A percentile compares a stretch with the other conserved stretches of the same genome.
Conservation (phyloP, 1,139 yeast genomes). For the Yamadazyma blattariae region DNA sequence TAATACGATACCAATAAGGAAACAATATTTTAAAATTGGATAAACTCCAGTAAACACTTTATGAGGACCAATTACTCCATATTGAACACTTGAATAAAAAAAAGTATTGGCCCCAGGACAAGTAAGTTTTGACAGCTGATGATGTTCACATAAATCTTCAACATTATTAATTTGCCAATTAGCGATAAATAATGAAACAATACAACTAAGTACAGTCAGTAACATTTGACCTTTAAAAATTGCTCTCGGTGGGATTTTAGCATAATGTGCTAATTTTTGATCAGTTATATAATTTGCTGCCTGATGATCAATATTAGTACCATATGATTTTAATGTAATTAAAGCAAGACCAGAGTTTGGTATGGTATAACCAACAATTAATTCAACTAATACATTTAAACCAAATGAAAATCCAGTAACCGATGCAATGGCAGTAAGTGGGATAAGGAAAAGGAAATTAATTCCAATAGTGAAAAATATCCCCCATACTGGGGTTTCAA, state of each 20-base stretch:
- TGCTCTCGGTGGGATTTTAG: slow-evolving; percentile 58
- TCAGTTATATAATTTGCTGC: slow-evolving; percentile 56
- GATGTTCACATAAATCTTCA: slow-evolving; percentile 42
- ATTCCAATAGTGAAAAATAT: slow-evolving; percentile 54
- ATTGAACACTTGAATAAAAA: slow-evolving; percentile 52
- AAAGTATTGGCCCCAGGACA: slow-evolving; percentile 51
- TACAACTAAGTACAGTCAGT: slow-evolving; percentile 34
- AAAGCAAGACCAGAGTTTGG: slow-evolving; percentile 64
- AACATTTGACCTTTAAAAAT: slow-evolving; percentile 59
- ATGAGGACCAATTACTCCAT: slow-evolving; percentile 64
- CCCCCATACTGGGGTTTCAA: slow-evolving; percentile 55
- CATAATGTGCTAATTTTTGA: slow-evolving; percentile 61
- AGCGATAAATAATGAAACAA: slow-evolving; percentile 49
- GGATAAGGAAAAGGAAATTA: slow-evolving; percentile 54
- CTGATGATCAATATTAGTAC: slow-evolving; percentile 58
- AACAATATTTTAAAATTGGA: slow-evolving; percentile 48
- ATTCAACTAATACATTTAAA: slow-evolving; percentile 56
- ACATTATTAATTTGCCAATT: slow-evolving; percentile 47
- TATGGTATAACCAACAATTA: slow-evolving; percentile 59
- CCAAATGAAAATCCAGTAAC: slow-evolving; percentile 54
- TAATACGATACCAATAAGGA: slow-evolving; percentile 50
- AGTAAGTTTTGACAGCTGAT: slow-evolving; percentile 39
- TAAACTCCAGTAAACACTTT: slow-evolving; percentile 49
- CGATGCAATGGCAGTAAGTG: slow-evolving; percentile 46
- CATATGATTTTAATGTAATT: slow-evolving; percentile 57